Percentiles rank a stretch among this genome's conserved stretches.
Conservation (phyloP, 2,329 filamentous ascomycete genomes). For the Aspergillus tanneri region DNA sequence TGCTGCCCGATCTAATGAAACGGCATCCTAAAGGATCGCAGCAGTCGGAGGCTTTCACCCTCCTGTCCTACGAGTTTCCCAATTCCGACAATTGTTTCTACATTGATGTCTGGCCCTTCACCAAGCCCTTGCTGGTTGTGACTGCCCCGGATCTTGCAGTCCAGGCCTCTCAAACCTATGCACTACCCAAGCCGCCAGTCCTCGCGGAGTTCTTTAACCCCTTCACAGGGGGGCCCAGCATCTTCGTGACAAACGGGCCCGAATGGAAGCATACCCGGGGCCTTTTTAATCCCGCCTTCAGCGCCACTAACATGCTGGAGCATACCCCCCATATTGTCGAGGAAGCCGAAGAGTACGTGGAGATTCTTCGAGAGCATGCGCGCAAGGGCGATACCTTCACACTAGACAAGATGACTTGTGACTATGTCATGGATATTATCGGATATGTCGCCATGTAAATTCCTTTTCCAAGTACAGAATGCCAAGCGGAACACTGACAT, state of each 20-base stretch:
- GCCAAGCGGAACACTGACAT: neutral
- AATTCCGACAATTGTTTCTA: neutral
- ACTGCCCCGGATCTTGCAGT: neutral
- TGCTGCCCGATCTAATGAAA: neutral
- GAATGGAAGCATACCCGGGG: conserved; percentile 5
- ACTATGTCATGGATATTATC: conserved; percentile 7
- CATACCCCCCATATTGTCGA: conserved; percentile 4
- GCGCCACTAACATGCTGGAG: neutral
- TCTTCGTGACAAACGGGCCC: conserved; percentile 2
- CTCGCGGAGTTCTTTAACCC: conserved; percentile 1
- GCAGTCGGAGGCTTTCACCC: neutral
- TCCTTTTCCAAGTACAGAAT: neutral
- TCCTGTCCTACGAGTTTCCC: neutral
- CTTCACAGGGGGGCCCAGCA: neutral
- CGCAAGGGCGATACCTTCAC: conserved; percentile 1
- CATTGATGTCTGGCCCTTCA: conserved; percentile 8
- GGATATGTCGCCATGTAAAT: conserved; percentile 4
- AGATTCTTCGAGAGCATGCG: neutral
- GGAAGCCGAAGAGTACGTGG: conserved; percentile 3
- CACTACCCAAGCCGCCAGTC: neutral
- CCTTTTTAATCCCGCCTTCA: conserved; percentile 2
- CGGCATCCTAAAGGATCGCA: neutral
- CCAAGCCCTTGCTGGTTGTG: neutral
- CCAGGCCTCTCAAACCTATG: conserved; percentile 3
- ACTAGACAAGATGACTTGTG: conserved; percentile 1